Conservation (phyloP, 2,329 filamentous ascomycete species). For the Colletotrichum musicola region DNA sequence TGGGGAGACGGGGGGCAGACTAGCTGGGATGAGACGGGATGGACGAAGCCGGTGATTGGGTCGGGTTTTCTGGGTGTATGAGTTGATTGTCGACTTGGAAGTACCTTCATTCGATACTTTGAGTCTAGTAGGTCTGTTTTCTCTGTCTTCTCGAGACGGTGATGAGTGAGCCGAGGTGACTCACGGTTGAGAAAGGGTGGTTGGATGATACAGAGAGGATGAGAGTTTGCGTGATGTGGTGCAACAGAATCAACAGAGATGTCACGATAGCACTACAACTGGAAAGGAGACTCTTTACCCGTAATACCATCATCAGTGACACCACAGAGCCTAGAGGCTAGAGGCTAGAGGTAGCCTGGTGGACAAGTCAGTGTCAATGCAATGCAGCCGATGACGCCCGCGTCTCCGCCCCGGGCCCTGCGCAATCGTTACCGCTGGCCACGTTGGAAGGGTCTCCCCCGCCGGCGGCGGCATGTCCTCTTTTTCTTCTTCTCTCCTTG, state of each 20-base stretch:
- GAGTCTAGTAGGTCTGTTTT: background rate
- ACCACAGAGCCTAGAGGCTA: no score
- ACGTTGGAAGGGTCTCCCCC: constrained; percentile 35
- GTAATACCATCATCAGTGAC: no score
- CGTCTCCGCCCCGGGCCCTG: constrained; percentile 10
- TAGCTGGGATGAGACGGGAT: constrained; percentile 31
- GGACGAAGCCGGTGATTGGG: constrained; percentile 24
- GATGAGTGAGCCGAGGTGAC: no score
- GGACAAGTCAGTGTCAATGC: constrained; percentile 23
- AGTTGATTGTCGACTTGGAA: background rate
- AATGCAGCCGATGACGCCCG: constrained; percentile 32
- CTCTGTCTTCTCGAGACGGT: background rate
- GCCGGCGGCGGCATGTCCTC: constrained; percentile 12
- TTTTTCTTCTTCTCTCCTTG: background rate
- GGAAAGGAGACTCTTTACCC: no score
- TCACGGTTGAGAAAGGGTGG: background rate
- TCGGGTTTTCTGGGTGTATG: background rate
- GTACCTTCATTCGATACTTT: background rate
- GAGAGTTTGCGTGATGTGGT: no score
- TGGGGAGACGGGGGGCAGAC: background rate
- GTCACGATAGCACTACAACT: no score
- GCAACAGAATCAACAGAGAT: no score
- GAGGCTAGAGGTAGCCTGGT: no score
- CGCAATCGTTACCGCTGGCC: constrained; percentile 26
- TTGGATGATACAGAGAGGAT: no score